Evolutionary conservation across 2,329 filamentous ascomycete species (phyloP).

Genomic region (Drechslera avenae): DNA sequence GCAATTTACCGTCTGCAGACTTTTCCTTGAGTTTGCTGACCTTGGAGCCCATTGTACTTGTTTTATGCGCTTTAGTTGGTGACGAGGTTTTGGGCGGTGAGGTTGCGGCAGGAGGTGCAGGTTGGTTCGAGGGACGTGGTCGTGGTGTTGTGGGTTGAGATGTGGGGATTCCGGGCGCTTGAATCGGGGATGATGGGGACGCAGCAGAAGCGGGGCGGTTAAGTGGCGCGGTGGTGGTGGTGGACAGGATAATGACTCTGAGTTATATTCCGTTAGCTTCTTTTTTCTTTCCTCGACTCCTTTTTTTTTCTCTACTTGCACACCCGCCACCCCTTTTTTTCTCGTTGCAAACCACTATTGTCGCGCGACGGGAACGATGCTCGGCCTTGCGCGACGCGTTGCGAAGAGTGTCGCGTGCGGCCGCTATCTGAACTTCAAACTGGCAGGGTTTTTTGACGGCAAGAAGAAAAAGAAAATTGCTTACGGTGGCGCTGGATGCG

Average conservation of each 20-base stretch:
- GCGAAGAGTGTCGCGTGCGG: not conserved
- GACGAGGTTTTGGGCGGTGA: not conserved
- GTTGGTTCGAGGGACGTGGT: not conserved
- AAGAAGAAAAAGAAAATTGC: not conserved
- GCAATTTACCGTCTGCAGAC: slow-evolving; percentile 27
- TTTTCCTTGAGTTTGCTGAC: slow-evolving; percentile 27
- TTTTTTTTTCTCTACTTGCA: too few species aligned
- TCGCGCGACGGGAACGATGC: too few species aligned
- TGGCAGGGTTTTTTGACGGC: not conserved
- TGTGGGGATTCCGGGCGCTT: too few species aligned
- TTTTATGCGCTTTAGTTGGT: not conserved
- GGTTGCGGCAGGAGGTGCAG: not conserved
- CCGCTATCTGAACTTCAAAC: too few species aligned
- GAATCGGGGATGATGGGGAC: too few species aligned
- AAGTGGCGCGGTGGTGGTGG: not conserved
- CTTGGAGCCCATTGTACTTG: slow-evolving; percentile 39
- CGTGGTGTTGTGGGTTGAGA: not conserved
- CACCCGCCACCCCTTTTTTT: too few species aligned
- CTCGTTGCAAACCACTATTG: too few species aligned
- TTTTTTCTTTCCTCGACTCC: not conserved
- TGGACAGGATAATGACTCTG: too few species aligned
- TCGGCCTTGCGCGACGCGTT: not conserved
- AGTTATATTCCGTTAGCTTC: too few species aligned
- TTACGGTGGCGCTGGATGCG: slow-evolving; percentile 26
- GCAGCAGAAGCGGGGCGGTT: too few species aligned